Evolutionary conservation across 2,329 filamentous ascomycete genomes (phyloP).

Genomic region (Arthrobotrys megalospora): DNA sequence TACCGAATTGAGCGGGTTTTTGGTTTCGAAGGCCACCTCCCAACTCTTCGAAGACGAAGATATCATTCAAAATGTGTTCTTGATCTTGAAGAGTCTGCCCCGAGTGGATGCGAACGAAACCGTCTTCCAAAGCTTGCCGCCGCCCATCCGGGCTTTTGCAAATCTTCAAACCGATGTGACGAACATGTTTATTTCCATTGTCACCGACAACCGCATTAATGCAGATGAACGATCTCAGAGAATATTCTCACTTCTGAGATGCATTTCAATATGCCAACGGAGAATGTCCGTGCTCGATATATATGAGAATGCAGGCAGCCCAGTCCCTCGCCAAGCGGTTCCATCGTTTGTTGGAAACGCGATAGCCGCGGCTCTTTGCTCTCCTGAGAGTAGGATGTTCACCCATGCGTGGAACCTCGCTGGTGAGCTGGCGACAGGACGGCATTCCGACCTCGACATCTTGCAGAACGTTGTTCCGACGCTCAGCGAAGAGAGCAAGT

Average conservation of each 20-base stretch:
- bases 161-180: conserved; percentile 63
- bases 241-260: conserved; percentile 63
- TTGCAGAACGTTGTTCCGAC: conserved; percentile 64
- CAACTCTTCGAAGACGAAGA: conserved; percentile 64
- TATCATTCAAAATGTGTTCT: conserved; percentile 64
- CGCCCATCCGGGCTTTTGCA: conserved; percentile 63
- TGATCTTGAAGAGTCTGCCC: conserved; percentile 63
- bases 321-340: conserved; percentile 62
- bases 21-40: conserved; percentile 63
- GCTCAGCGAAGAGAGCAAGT: conserved; percentile 61
- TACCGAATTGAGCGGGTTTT: conserved; percentile 64
- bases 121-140: conserved; percentile 63
- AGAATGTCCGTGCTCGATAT: conserved; percentile 65
- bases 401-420: conserved; percentile 64
- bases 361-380: conserved; percentile 64
- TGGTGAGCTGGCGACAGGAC: conserved; percentile 60
- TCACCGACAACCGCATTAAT: conserved; percentile 63
- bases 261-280: conserved; percentile 64
- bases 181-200: conserved; percentile 64
- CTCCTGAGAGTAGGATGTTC: conserved; percentile 64
- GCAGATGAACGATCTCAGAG: conserved; percentile 63
- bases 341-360: conserved; percentile 65
- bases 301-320: conserved; percentile 63
- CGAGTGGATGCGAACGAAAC: conserved; percentile 62
- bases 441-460: conserved; percentile 62